Evolutionary conservation across 179 eudicot genomes (phyloP).

Genomic region (Patellifolia procumbens): DNA sequence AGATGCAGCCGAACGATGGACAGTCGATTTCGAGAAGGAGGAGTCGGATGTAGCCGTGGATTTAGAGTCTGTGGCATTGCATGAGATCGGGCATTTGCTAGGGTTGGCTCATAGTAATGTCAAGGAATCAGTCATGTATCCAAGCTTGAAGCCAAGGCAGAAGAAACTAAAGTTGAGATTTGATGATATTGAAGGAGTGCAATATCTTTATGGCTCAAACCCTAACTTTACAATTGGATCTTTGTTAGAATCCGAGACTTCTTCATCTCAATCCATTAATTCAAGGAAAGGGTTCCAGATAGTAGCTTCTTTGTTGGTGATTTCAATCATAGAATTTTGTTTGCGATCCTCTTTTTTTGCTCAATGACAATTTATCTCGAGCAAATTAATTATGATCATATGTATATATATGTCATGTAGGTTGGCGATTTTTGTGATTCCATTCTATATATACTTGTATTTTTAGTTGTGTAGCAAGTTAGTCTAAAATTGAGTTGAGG

Average conservation of each 20-base stretch:
- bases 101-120: conserved; percentile 62
- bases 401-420: background rate
- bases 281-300: conserved; percentile 10
- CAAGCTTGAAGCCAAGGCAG: conserved; percentile 67
- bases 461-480: background rate
- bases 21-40: conserved; percentile 51
- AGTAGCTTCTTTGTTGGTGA: conserved; percentile 7
- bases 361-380: background rate
- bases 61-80: conserved; percentile 75
- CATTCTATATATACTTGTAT: background rate
- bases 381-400: background rate
- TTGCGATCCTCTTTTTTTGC: background rate
- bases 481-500: background rate
- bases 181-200: conserved; percentile 76
- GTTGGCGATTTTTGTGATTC: background rate
- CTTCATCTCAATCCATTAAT: conserved; percentile 28
- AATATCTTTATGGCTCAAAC: conserved; percentile 73
- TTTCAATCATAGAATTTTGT: conserved; percentile 14
- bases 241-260: conserved; percentile 54
- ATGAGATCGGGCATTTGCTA: conserved; percentile 76
- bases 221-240: conserved; percentile 53
- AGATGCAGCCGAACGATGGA: conserved; percentile 74
- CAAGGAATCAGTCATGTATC: conserved; percentile 67
- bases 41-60: conserved; percentile 55
- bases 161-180: conserved; percentile 50